Evolutionary conservation across 2,329 filamentous ascomycete species (phyloP), one percentile per base, ranked within the genome.

Genomic region (Geosmithia morbida): DNA sequence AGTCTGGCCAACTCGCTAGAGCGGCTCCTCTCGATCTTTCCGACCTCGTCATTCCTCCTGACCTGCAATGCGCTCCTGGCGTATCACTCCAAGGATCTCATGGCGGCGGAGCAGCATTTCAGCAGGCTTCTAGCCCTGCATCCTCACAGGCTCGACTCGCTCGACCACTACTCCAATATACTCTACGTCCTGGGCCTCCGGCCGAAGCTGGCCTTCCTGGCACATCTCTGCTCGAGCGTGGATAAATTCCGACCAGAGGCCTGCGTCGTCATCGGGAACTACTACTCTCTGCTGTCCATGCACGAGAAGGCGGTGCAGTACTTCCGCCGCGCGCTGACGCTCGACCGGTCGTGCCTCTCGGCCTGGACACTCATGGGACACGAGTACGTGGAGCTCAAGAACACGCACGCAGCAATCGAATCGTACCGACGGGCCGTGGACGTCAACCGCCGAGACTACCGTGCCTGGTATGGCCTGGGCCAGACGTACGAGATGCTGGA

Each of bases 281-380:
- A 97, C 67, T 98, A 96, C 66, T 94, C 87, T 0, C 69, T 96
- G 1, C 81, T 95, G 51, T 95, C 89, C 0, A 83, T 94, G 61
- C 92, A 98, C 61, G 92, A 98, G 62, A 98, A 98, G 61, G 90
- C 92, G 0, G 89, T 98, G 47, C 88, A 96, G 67, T 97, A 97
- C 65, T 98, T 98, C 69, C 84, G 92, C 3, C 83, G 92, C 19
- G 92, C 92, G 0, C 67, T 98, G 18, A 94, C 87, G 0, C 72
- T 98, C 0, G 92, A 98, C 60, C 81, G 90, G 10, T 83, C 81
- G 22, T 98, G 92, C 60, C 74, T 96, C 16, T 94, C 88, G 0
- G 92, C 92, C 2, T 98, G 92, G 92, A 98, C 92, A 0, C 72
- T 98, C 1, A 97, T 98, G 90, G 92, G 92, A 1, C 92, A 98